Base-by-base conservation (phyloP, 179 eudicot genomes). In the Beta corolliflora region DNA sequence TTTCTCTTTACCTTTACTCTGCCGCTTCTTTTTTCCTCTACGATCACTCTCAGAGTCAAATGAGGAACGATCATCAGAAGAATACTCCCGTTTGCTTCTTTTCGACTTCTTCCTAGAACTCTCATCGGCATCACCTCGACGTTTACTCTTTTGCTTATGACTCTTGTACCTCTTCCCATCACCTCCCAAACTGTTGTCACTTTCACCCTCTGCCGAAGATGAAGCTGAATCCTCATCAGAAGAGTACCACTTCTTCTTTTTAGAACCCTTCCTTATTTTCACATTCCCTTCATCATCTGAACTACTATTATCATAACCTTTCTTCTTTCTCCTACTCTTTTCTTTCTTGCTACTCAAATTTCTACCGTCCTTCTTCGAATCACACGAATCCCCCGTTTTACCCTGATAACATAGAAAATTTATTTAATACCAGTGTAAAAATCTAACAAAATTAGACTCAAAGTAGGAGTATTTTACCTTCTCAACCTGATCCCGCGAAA, bases 191-290 rank as follows among this genome's bases (percentile, higher is more conserved):
- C 54, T 82, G 46, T 82, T 77, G 3, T 81, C 87, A 85, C 90
- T 85, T 23, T 69, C 84, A 80, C 83, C 85, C 36, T 71, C 84
- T 61, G 80, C 73, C 5, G 91, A 81, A 74, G 76, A 56, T 10
- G 90, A 87, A 71, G 85, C 78, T 2, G 84, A 85, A 41, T 75
- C 80, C 77, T 93, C 97, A 12, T 95, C 92, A 1, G 97, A 91
- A 64, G 91, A 87, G 81, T 94, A 91, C 99, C 98, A 94, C 81
- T 91, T 94, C 90, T 91, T 94, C 88, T 90, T 95, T 82, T 83
- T 89, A 8, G 97, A 92, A 45, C 86, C 73, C 74, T 87, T 92
- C 16, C 80, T 87, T 72, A 94, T 90, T 81, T 84, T 91, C 56
- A 81, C 89, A 67, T 83, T 65, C 54, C 78, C 93, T 44, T 91